phyloP scores from a whole-genome alignment of 441 rosid species.

The Dalechampia spathulata region DNA sequence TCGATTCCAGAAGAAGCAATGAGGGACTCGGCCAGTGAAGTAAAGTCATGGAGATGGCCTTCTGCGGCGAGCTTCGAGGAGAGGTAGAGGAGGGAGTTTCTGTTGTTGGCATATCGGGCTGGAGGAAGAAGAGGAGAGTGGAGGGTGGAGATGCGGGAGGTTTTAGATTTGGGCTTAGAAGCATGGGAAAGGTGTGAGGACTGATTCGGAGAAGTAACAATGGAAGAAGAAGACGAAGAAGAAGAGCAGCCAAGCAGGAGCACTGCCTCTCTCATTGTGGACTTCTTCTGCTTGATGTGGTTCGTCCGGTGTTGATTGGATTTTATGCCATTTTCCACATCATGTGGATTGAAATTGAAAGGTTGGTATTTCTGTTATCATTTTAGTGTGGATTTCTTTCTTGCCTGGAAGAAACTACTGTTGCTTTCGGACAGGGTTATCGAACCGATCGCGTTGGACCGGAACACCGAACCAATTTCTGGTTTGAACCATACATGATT shows the following conservation, averaged over 20 bases:
- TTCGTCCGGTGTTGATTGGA: neutral
- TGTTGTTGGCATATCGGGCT: conserved; percentile 23
- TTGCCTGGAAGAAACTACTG: no score
- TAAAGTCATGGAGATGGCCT: conserved; percentile 62
- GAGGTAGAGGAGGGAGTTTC: conserved; percentile 32
- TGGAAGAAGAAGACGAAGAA: conserved; percentile 49
- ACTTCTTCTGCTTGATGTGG: conserved; percentile 6
- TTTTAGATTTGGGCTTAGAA: conserved; percentile 17
- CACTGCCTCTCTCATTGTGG: conserved; percentile 51
- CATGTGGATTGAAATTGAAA: conserved; percentile 55
- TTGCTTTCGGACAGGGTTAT: no score
- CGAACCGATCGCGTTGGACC: no score
- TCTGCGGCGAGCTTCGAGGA: conserved; percentile 66
- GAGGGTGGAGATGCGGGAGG: conserved; percentile 18
- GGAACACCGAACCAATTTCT: no score
- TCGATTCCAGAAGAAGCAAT: conserved; percentile 47
- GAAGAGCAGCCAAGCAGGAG: conserved; percentile 52
- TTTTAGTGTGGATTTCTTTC: no score
- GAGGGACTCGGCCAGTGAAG: conserved; percentile 42
- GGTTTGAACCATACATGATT: no score
- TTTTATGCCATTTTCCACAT: neutral
- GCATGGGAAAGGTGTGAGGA: conserved; percentile 28
- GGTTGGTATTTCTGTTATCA: conserved; percentile 41
- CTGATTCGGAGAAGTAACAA: conserved; percentile 25
- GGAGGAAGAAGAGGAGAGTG: conserved; percentile 22